Evolutionary conservation across 768 basidiomycete genomes (phyloP).

Genomic region (Russula dissimulans): DNA sequence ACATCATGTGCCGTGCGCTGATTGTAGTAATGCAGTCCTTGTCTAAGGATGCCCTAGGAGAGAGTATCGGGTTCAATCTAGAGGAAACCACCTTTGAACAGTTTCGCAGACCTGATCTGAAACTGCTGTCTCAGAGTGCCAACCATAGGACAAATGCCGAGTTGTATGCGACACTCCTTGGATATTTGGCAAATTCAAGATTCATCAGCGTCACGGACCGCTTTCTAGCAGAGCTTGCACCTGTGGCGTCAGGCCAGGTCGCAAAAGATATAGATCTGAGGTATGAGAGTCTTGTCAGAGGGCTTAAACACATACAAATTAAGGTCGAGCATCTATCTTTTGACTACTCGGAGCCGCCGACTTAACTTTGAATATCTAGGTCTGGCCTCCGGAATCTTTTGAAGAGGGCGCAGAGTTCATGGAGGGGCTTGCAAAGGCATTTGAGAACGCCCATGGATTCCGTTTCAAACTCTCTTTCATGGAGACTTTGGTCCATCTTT

Average conservation of each 20-base stretch:
- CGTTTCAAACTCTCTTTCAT: conserved; percentile 79
- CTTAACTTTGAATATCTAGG: conserved; percentile 35
- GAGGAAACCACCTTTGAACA: conserved; percentile 87
- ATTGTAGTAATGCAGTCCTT: conserved; percentile 66
- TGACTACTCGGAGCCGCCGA: not conserved
- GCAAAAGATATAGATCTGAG: conserved; percentile 73
- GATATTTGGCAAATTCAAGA: conserved; percentile 73
- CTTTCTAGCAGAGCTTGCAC: conserved; percentile 70
- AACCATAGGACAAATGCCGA: conserved; percentile 80
- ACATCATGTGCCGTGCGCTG: conserved; percentile 83
- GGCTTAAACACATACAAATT: conserved; percentile 73
- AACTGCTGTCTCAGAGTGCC: conserved; percentile 52
- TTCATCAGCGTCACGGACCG: conserved; percentile 92
- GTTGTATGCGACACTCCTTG: conserved; percentile 75
- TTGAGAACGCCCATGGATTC: conserved; percentile 74
- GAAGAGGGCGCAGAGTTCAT: conserved; percentile 91
- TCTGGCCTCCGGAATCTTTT: conserved; percentile 89
- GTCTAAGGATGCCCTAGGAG: conserved; percentile 69
- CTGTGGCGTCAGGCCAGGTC: conserved; percentile 65
- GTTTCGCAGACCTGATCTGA: conserved; percentile 62
- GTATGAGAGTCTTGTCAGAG: conserved; percentile 78
- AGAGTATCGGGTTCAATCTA: conserved; percentile 66
- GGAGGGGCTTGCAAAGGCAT: conserved; percentile 73
- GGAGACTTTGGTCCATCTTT: conserved; percentile 61
- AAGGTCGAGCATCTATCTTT: conserved; percentile 40